Conservation (phyloP, 768 basidiomycete species). For the Candolleomyces aberdarensis region DNA sequence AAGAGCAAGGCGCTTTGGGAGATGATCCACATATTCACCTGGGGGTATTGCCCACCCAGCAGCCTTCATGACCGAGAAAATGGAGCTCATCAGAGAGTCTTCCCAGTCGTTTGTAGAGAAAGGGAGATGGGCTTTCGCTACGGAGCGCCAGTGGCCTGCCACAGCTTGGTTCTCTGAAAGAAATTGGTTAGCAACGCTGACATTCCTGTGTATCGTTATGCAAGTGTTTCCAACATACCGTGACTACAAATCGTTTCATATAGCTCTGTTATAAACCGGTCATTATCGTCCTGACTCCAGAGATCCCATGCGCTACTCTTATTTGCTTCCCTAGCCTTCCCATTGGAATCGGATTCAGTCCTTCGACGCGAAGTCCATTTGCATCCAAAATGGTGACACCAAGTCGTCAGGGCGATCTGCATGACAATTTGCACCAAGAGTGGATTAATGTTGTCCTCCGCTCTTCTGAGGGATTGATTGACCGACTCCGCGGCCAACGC, state of each 20-base stretch:
- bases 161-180: conserved; percentile 39
- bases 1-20: conserved; percentile 19
- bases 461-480: background rate
- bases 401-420: background rate
- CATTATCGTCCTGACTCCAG: conserved; percentile 17
- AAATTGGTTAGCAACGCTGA: conserved; percentile 16
- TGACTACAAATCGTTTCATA: conserved; percentile 35
- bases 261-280: conserved; percentile 22
- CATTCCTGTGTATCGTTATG: conserved; percentile 32
- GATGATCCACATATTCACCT: conserved; percentile 9
- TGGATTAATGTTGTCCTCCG: background rate
- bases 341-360: background rate
- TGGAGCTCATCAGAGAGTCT: background rate
- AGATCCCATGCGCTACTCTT: conserved; percentile 7
- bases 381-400: background rate
- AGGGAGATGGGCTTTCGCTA: conserved; percentile 22
- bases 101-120: conserved; percentile 12
- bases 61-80: background rate
- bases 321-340: background rate
- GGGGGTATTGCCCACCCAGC: background rate
- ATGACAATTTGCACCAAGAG: conserved; percentile 7
- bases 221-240: conserved; percentile 19
- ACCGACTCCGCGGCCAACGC: conserved; percentile 1
- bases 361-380: background rate
- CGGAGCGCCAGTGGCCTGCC: conserved; percentile 41